phyloP scores from a whole-genome alignment of 495 filamentous ascomycete species.

The Penicillium cataractarum region DNA sequence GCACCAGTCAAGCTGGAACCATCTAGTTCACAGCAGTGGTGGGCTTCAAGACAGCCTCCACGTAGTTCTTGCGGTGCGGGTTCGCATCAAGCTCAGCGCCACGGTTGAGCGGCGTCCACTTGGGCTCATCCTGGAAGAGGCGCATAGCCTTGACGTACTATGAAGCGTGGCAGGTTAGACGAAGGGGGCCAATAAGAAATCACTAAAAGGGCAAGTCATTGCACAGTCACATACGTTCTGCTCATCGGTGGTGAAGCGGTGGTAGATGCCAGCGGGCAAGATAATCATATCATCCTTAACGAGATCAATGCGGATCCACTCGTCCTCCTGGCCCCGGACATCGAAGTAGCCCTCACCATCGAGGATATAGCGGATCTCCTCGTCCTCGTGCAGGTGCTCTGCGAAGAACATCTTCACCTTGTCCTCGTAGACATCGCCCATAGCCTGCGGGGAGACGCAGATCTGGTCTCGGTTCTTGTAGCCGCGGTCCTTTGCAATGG shows the following conservation, averaged over 20 bases:
- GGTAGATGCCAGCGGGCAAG: slow-evolving; percentile 94
- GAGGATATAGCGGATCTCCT: slow-evolving; percentile 97
- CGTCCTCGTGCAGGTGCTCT: slow-evolving; percentile 97
- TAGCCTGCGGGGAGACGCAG: slow-evolving; percentile 80
- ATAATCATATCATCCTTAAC: slow-evolving; percentile 78
- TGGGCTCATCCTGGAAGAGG: slow-evolving; percentile 97
- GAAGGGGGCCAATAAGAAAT: background rate
- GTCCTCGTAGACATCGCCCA: slow-evolving; percentile 80
- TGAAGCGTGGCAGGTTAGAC: slow-evolving; percentile 10
- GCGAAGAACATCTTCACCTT: slow-evolving; percentile 93
- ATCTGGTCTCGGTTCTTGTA: slow-evolving; percentile 97
- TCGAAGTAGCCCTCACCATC: slow-evolving; percentile 94
- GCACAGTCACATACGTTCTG: slow-evolving; percentile 69
- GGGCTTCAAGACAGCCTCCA: slow-evolving; percentile 43
- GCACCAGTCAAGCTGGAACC: background rate
- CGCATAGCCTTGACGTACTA: slow-evolving; percentile 96
- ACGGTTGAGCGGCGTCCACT: slow-evolving; percentile 95
- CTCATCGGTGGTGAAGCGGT: slow-evolving; percentile 92
- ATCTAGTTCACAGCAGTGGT: slow-evolving; percentile 36
- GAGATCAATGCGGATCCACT: slow-evolving; percentile 85
- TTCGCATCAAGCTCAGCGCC: slow-evolving; percentile 78
- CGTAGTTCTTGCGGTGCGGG: slow-evolving; percentile 74
- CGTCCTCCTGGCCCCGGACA: slow-evolving; percentile 69
- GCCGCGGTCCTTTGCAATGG: slow-evolving; percentile 69
- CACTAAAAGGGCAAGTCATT: background rate